Evolutionary conservation across 257 asterid species (phyloP).

Genomic region (Agastache rugosa): DNA sequence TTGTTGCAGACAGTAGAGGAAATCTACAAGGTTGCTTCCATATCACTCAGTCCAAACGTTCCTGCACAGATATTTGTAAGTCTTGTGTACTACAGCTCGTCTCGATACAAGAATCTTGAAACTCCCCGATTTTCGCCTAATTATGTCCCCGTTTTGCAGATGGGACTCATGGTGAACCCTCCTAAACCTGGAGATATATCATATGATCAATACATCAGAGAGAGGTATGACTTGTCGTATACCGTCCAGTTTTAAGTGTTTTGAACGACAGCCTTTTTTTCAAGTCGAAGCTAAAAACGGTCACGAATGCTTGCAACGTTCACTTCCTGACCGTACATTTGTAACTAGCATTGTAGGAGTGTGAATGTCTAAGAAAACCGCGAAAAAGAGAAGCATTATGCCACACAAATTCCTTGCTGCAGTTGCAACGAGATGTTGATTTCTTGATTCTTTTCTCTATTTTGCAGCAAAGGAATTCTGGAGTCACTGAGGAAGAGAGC

Average conservation of each 20-base stretch:
- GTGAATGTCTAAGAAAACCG: neutral
- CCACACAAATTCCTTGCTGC: neutral
- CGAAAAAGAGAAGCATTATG: neutral
- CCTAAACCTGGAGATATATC: constrained; percentile 96
- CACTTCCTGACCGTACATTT: too few relatives aligned
- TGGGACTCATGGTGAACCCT: constrained; percentile 95
- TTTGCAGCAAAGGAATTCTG: constrained; percentile 83
- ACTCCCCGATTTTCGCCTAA: neutral
- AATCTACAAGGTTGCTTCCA: constrained; percentile 96
- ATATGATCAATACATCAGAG: constrained; percentile 70
- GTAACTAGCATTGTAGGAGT: too few relatives aligned
- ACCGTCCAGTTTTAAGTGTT: neutral
- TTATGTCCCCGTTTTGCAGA: constrained; percentile 46
- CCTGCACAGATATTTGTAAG: constrained; percentile 98
- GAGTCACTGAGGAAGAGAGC: constrained; percentile 96
- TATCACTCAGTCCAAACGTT: constrained; percentile 93
- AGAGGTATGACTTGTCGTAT: constrained; percentile 60
- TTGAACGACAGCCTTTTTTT: neutral
- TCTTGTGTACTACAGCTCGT: neutral
- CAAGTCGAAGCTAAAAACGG: neutral
- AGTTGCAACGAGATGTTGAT: neutral
- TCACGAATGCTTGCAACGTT: neutral
- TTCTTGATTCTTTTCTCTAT: constrained; percentile 12
- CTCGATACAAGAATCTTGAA: neutral
- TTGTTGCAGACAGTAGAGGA: constrained; percentile 85